Conservation (phyloP, 1,139 yeast species). For the Kodamaea suecica region DNA sequence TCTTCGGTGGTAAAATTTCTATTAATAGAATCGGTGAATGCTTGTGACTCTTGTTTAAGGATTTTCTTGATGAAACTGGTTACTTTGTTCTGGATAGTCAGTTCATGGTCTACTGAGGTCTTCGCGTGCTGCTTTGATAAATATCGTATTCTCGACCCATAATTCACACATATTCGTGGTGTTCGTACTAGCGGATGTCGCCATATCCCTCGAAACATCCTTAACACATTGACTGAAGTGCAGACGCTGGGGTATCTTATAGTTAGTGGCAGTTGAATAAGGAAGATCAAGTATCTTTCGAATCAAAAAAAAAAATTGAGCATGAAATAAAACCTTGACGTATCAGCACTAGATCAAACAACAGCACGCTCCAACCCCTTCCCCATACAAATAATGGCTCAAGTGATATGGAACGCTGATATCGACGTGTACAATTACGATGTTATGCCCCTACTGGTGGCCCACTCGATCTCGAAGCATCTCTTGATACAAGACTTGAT, state of each 20-base stretch:
- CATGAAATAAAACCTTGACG: too few relatives aligned
- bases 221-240: slow-evolving; percentile 1
- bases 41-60: slow-evolving; percentile 10
- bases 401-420: slow-evolving; percentile 48
- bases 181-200: neutral
- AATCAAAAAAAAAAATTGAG: too few relatives aligned
- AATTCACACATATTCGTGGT: neutral
- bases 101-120: neutral
- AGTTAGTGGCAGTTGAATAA: too few relatives aligned
- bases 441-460: slow-evolving; percentile 42
- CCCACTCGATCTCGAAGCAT: slow-evolving; percentile 34
- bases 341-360: too few relatives aligned
- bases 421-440: slow-evolving; percentile 45
- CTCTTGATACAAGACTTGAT: slow-evolving; percentile 37
- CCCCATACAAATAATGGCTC: slow-evolving; percentile 36
- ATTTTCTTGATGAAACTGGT: slow-evolving; percentile 10
- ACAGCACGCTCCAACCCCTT: too few relatives aligned
- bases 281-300: too few relatives aligned
- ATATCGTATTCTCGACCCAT: neutral
- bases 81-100: slow-evolving; percentile 6
- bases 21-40: slow-evolving; percentile 8
- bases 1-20: slow-evolving; percentile 4
- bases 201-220: slow-evolving; percentile 1
- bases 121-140: neutral
- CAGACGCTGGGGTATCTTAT: neutral